phyloP scores from a whole-genome alignment of 352 stramenopile species.

The Aphanomyces cochlioides region DNA sequence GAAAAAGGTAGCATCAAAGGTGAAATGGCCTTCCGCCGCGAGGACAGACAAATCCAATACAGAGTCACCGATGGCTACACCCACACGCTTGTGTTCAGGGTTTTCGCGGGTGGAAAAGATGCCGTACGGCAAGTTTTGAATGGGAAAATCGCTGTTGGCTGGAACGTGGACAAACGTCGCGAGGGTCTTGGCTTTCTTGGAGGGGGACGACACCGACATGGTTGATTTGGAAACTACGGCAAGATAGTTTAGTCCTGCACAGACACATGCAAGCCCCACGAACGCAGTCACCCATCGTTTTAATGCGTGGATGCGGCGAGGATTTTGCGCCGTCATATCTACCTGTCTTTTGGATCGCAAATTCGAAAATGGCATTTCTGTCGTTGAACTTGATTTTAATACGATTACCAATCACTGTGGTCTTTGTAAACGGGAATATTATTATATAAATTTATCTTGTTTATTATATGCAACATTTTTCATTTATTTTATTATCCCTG shows the following conservation, averaged over 20 bases:
- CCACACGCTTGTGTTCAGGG: constrained; percentile 58
- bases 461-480: background rate
- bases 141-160: constrained; percentile 84
- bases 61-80: constrained; percentile 78
- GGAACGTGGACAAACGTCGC: constrained; percentile 57
- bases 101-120: constrained; percentile 84
- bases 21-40: constrained; percentile 85
- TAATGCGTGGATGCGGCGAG: background rate
- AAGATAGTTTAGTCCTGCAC: constrained; percentile 1
- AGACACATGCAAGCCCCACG: constrained; percentile 11
- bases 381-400: background rate
- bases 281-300: background rate
- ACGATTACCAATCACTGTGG: constrained; percentile 17
- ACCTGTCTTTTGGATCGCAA: constrained; percentile 1
- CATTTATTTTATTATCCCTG: background rate
- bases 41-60: constrained; percentile 89
- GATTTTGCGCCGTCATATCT: background rate
- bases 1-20: constrained; percentile 75
- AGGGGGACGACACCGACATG: constrained; percentile 32
- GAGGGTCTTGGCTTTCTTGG: constrained; percentile 16
- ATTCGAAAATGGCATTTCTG: background rate
- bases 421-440: constrained; percentile 18
- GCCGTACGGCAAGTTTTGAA: constrained; percentile 95
- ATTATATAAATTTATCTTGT: background rate
- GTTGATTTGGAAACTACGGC: constrained; percentile 9